phyloP scores from a whole-genome alignment of 345 rosid genomes.

The Aquilaria sinensis region DNA sequence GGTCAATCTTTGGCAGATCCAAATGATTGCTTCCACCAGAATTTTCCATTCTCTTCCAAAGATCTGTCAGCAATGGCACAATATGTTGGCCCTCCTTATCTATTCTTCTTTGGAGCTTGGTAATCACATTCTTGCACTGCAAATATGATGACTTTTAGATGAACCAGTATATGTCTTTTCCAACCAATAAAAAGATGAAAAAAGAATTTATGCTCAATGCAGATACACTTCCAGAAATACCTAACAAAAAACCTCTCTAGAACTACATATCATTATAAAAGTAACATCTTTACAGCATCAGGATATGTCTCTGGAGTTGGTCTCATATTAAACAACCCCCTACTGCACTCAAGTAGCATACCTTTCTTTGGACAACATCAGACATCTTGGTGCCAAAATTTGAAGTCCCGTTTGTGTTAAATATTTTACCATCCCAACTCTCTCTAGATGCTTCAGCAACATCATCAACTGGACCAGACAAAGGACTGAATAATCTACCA shows the following conservation, averaged over 20 bases:
- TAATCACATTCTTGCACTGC: constrained; percentile 87
- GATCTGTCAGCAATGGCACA: constrained; percentile 78
- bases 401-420: constrained; percentile 47
- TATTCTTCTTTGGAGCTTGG: constrained; percentile 88
- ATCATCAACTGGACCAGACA: constrained; percentile 48
- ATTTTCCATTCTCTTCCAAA: constrained; percentile 86
- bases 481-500: constrained; percentile 48
- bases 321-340: too few species aligned
- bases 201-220: not conserved
- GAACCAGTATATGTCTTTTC: not conserved
- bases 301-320: too few species aligned
- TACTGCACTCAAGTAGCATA: constrained; percentile 18
- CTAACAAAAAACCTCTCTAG: too few species aligned
- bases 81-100: constrained; percentile 95
- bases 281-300: not conserved
- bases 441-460: constrained; percentile 52
- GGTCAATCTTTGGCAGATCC: constrained; percentile 86
- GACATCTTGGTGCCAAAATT: constrained; percentile 59
- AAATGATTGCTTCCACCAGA: constrained; percentile 60
- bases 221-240: not conserved
- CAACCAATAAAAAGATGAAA: not conserved
- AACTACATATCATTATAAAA: not conserved
- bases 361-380: constrained; percentile 80
- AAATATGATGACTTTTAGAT: constrained; percentile 18
- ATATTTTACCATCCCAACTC: constrained; percentile 51